Percentiles rank a stretch among this genome's conserved stretches.
Evolutionary conservation across 75 land plant species (phyloP).

Genomic region (Pseudotsuga menziesii): DNA sequence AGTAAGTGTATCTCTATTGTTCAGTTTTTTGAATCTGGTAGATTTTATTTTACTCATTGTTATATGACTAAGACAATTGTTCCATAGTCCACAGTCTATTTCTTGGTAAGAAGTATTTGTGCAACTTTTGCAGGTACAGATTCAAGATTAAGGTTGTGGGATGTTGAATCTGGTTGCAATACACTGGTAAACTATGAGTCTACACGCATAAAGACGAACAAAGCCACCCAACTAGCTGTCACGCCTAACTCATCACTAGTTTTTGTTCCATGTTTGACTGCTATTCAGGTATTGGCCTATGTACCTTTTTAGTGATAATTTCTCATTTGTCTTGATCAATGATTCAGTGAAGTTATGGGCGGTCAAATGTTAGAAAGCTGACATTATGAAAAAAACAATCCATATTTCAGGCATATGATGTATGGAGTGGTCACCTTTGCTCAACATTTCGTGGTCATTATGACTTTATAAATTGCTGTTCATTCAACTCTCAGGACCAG

Average conservation of each 20-base stretch:
- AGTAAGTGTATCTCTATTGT: background rate
- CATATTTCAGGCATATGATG: constrained; percentile 66
- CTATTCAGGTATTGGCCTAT: constrained; percentile 51
- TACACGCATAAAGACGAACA: constrained; percentile 47
- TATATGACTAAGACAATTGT: background rate
- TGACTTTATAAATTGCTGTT: constrained; percentile 89
- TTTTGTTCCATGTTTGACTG: constrained; percentile 72
- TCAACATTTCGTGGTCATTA: constrained; percentile 74
- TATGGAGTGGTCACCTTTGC: constrained; percentile 74
- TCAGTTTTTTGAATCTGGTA: background rate
- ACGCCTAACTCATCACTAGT: constrained; percentile 68
- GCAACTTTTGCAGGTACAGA: constrained; percentile 71
- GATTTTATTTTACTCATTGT: background rate
- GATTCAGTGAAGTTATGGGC: background rate
- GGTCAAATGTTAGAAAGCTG: background rate
- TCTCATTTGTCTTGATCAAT: background rate
- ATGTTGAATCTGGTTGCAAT: constrained; percentile 88
- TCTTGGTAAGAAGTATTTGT: background rate
- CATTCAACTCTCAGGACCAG: constrained; percentile 70
- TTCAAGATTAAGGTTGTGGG: constrained; percentile 93
- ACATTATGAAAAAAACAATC: background rate
- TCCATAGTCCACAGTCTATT: background rate
- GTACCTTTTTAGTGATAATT: background rate
- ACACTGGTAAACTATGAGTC: constrained; percentile 87
- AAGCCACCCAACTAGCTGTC: constrained; percentile 65